Conservation (phyloP, 1,284 basidiomycete species). For the Pseudozyma pruni region DNA sequence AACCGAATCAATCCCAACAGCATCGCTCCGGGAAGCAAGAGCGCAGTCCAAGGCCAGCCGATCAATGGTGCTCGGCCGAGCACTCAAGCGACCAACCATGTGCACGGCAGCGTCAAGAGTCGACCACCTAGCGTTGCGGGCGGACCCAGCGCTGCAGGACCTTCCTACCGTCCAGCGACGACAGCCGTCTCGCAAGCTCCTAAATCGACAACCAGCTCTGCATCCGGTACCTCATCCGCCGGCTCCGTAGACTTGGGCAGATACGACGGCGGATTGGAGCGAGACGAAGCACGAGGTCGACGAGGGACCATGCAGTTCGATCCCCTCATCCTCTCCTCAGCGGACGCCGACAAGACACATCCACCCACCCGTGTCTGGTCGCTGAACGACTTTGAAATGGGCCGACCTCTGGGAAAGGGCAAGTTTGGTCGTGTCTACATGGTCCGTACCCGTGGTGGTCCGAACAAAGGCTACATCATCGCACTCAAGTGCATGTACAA, state of each 20-base stretch:
- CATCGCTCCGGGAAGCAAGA: constrained; percentile 25
- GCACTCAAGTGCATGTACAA: constrained; percentile 98
- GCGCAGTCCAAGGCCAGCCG: constrained; percentile 18
- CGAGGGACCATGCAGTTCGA: constrained; percentile 45
- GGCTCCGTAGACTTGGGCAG: constrained; percentile 60
- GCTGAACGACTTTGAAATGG: constrained; percentile 89
- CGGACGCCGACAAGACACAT: constrained; percentile 30
- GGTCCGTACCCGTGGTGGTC: constrained; percentile 81
- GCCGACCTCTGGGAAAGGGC: constrained; percentile 93
- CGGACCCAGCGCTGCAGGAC: background rate
- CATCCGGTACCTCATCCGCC: background rate
- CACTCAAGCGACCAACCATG: constrained; percentile 12
- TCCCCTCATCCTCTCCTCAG: constrained; percentile 28
- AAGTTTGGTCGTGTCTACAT: constrained; percentile 99
- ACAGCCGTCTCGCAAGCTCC: background rate
- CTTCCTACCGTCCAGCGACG: constrained; percentile 16
- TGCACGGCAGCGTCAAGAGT: constrained; percentile 16
- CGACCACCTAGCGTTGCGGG: constrained; percentile 35
- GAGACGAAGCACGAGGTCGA: constrained; percentile 65
- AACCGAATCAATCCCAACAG: constrained; percentile 31
- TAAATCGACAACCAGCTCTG: constrained; percentile 7
- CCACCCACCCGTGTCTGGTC: constrained; percentile 74
- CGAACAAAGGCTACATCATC: constrained; percentile 78
- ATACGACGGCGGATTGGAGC: constrained; percentile 68
- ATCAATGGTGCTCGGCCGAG: constrained; percentile 30